phyloP scores from a whole-genome alignment of 257 asterid genomes.

The Coffea eugenioides region DNA sequence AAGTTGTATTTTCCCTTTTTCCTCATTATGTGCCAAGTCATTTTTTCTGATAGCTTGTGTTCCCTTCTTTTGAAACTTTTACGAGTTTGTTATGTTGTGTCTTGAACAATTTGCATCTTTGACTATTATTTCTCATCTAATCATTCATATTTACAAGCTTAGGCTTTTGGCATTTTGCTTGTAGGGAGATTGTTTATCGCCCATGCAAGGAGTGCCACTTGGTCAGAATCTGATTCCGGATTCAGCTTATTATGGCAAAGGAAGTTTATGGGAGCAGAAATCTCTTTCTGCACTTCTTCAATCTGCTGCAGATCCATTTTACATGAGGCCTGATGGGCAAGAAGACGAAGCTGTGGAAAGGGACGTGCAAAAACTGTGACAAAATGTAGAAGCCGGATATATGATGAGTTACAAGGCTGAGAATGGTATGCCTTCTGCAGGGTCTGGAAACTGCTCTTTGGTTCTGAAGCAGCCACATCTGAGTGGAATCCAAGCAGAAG shows the following conservation, averaged over 20 bases:
- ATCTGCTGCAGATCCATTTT: slow-evolving; percentile 32
- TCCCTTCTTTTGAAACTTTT: background rate
- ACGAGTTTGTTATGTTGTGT: background rate
- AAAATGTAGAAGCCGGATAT: slow-evolving; percentile 37
- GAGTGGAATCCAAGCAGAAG: slow-evolving; percentile 54
- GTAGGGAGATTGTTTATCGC: slow-evolving; percentile 31
- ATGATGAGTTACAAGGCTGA: slow-evolving; percentile 37
- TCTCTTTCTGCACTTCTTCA: slow-evolving; percentile 41
- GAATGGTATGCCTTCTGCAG: slow-evolving; percentile 36
- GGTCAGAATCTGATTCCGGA: slow-evolving; percentile 30
- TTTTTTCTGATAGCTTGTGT: background rate
- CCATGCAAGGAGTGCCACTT: slow-evolving; percentile 22
- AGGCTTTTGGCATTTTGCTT: slow-evolving; percentile 3
- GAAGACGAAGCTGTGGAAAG: slow-evolving; percentile 42
- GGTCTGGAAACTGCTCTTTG: slow-evolving; percentile 46
- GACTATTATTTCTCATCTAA: background rate
- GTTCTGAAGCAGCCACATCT: slow-evolving; percentile 55
- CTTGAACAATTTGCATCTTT: background rate
- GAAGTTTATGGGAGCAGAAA: slow-evolving; percentile 38
- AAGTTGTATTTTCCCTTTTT: background rate
- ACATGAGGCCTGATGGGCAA: slow-evolving; percentile 37
- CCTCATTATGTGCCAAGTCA: background rate
- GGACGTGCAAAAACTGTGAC: slow-evolving; percentile 41
- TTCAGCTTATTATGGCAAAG: slow-evolving; percentile 23
- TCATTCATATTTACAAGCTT: background rate